phyloP scores from a whole-genome alignment of 2,329 filamentous ascomycete species.

The Pestalotiopsis sp. region DNA sequence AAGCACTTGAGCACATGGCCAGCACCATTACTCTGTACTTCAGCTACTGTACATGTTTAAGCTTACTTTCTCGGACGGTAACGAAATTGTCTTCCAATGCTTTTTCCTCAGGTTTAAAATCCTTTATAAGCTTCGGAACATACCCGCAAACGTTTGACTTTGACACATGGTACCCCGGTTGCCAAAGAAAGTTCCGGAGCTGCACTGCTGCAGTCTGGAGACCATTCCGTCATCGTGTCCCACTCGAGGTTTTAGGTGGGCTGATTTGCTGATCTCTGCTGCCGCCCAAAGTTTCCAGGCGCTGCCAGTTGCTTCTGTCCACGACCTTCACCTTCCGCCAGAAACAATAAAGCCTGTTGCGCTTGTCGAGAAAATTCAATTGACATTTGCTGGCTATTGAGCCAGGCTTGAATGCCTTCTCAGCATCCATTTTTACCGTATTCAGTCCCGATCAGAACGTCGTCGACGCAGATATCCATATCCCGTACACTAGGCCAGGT shows the following conservation, averaged over 20 bases:
- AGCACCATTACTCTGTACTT: too few relatives aligned
- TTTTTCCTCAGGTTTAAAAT: too few relatives aligned
- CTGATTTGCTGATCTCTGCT: slow-evolving; percentile 1
- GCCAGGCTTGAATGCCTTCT: slow-evolving; percentile 5
- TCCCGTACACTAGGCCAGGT: neutral
- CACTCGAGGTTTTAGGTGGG: slow-evolving; percentile 1
- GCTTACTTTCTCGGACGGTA: too few relatives aligned
- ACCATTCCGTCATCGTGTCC: slow-evolving; percentile 7
- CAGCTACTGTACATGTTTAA: too few relatives aligned
- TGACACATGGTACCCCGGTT: neutral
- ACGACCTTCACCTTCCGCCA: neutral
- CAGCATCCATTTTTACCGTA: neutral
- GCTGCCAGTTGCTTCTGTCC: slow-evolving; percentile 2
- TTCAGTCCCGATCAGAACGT: neutral
- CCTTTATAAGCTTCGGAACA: too few relatives aligned
- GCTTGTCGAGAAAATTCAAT: neutral
- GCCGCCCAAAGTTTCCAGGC: slow-evolving; percentile 8
- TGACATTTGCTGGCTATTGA: neutral
- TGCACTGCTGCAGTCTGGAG: neutral
- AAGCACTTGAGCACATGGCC: too few relatives aligned
- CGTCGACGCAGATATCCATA: neutral
- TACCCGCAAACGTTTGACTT: too few relatives aligned
- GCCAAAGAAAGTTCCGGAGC: neutral
- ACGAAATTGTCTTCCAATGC: too few relatives aligned
- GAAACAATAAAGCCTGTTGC: neutral